These are phyloP conservation scores for Sphenostylis stenocarpa DNA, from an alignment of 306 rosid species.

Conservation along the genomic window DNA sequence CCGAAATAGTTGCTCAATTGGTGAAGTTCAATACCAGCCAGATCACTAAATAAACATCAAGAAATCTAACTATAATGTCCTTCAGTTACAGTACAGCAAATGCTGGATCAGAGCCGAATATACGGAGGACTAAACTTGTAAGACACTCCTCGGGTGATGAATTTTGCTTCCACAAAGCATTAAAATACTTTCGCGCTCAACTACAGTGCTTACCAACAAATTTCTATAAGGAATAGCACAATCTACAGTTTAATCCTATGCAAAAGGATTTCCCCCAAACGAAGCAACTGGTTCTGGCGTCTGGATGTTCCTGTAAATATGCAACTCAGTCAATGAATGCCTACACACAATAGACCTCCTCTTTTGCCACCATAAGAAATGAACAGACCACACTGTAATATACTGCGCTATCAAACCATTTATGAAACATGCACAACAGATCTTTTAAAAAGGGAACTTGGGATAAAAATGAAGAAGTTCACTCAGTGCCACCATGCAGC, in stretches of 20 bases:
- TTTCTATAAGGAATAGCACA: constrained; percentile 13
- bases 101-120: background rate
- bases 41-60: background rate
- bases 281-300: constrained; percentile 68
- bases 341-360: background rate
- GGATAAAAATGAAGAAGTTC: background rate
- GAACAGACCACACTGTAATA: background rate
- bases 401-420: background rate
- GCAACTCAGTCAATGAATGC: constrained; percentile 18
- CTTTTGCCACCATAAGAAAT: background rate
- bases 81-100: constrained; percentile 2
- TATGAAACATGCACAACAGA: background rate
- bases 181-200: constrained; percentile 7
- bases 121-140: constrained; percentile 1
- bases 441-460: background rate
- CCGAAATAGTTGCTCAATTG: background rate
- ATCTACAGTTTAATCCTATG: constrained; percentile 46
- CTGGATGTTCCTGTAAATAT: constrained; percentile 61
- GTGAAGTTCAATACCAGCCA: constrained; percentile 5
- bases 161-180: constrained; percentile 23
- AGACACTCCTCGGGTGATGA: constrained; percentile 30
- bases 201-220: constrained; percentile 16
- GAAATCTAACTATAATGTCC: constrained; percentile 9
- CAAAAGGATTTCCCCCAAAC: constrained; percentile 85
- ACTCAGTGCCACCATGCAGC: constrained; percentile 5